Base-by-base conservation (phyloP, 768 basidiomycete species). In the Mycena rebaudengoi region DNA sequence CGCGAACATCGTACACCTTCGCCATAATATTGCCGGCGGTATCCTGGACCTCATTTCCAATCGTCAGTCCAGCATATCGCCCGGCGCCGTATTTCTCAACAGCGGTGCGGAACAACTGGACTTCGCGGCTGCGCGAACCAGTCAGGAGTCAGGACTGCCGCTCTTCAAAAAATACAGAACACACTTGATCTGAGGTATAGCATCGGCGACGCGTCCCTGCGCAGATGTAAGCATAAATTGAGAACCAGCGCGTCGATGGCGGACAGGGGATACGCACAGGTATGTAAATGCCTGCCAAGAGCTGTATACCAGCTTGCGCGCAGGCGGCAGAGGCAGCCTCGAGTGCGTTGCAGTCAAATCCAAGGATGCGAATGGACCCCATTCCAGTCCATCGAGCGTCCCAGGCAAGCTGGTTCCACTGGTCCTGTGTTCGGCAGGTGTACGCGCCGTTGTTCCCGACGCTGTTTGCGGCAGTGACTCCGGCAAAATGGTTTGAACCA, bases 41-140 rank as follows among this genome's bases (percentile, higher is more conserved):
- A 43, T 81, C 79, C 5, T 72, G 71, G 14, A 75, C 75, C 70
- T 81, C 80, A 50, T 81, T 81, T 44, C 79, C 79, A 50, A 81
- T 66, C 0, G 77, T 76, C 46, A 81, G 67, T 6, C 76, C 80
- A 44, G 73, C 62, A 62, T 75, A 81, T 62, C 73, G 67, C 4
- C 69, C 70, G 3, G 74, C 62, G 8, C 79, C 78, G 33, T 75
- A 80, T 57, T 72, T 73, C 10, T 35, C 60, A 53, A 74, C 74
- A 12, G 78, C 78, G 10, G 60, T 49, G 18, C 72, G 73, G 70
- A 80, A 81, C 2, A 68, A 65, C 61, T 76, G 71, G 5, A 80
- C 78, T 28, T 80, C 77, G 40, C 74, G 71, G 54, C 80, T 81
- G 64, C 16, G 21, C 16, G 18, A 18, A 10, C 40, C 16, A 41